These are phyloP conservation scores for Boechera retrofracta DNA, from an alignment of 345 rosid species.

Conservation along the genomic window DNA sequence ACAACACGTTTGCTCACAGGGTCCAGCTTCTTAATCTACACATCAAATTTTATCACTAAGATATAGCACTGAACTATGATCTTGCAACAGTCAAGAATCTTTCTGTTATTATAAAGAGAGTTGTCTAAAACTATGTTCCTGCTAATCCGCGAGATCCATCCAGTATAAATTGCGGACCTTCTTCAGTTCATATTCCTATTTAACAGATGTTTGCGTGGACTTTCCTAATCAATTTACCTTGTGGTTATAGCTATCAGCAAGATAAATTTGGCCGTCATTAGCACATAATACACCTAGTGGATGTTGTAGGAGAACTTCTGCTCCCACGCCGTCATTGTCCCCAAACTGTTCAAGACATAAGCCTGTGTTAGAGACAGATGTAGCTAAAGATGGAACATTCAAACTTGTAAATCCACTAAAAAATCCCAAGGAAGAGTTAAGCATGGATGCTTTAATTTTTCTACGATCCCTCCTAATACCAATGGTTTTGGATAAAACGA, in stretches of 20 bases:
- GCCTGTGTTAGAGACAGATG: slow-evolving; percentile 13
- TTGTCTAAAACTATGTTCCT: not conserved
- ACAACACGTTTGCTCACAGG: slow-evolving; percentile 72
- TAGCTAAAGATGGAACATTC: slow-evolving; percentile 9
- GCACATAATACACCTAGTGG: slow-evolving; percentile 85
- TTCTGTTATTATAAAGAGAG: not conserved
- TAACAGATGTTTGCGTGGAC: not conserved
- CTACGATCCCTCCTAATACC: not conserved
- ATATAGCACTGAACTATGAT: not conserved
- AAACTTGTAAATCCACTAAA: not conserved
- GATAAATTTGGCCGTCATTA: slow-evolving; percentile 70
- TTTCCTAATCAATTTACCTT: slow-evolving; percentile 54
- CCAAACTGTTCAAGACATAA: slow-evolving; percentile 66
- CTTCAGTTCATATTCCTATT: not conserved
- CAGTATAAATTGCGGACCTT: not conserved
- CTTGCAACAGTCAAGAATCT: no score
- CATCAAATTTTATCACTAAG: not conserved
- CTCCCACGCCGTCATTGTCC: slow-evolving; percentile 85
- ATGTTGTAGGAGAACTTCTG: slow-evolving; percentile 94
- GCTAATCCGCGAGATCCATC: not conserved
- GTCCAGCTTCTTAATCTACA: slow-evolving; percentile 85
- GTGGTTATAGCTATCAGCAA: slow-evolving; percentile 95
- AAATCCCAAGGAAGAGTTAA: not conserved
- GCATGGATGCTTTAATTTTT: not conserved
- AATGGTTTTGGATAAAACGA: not conserved